These are phyloP conservation scores for Arctium lappa DNA, from an alignment of 129 eudicot genomes.

Conservation along the genomic window DNA sequence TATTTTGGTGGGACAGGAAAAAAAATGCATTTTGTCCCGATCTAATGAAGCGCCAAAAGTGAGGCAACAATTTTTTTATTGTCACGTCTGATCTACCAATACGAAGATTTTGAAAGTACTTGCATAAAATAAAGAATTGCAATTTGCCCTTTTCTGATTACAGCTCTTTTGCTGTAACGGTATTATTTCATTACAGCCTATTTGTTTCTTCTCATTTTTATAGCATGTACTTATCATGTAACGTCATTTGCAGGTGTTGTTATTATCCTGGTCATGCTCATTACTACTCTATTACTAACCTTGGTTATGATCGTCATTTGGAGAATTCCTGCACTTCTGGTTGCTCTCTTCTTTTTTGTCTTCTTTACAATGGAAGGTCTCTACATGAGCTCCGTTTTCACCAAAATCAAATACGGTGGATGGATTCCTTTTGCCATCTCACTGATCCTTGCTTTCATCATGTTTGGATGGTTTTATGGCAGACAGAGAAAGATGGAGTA, in stretches of 20 bases:
- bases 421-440: slow-evolving; percentile 87
- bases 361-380: slow-evolving; percentile 56
- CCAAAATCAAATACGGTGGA: slow-evolving; percentile 65
- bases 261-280: slow-evolving; percentile 69
- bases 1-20: not conserved
- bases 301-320: slow-evolving; percentile 63
- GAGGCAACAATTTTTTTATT: not conserved
- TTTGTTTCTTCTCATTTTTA: not conserved
- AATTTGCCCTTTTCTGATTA: too few species aligned
- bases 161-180: too few species aligned
- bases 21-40: not conserved
- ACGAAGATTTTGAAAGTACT: not conserved
- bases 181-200: not conserved
- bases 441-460: slow-evolving; percentile 56
- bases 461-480: slow-evolving; percentile 77
- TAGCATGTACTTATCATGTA: not conserved
- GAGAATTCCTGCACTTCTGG: slow-evolving; percentile 46
- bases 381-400: slow-evolving; percentile 54
- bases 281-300: slow-evolving; percentile 60
- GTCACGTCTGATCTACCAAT: not conserved
- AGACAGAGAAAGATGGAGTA: slow-evolving; percentile 57
- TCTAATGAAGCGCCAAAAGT: not conserved
- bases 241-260: slow-evolving; percentile 52
- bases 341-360: slow-evolving; percentile 34
- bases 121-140: too few species aligned